Evolutionary conservation across 352 stramenopile genomes (phyloP).

Genomic region (Globisporangium solare): DNA sequence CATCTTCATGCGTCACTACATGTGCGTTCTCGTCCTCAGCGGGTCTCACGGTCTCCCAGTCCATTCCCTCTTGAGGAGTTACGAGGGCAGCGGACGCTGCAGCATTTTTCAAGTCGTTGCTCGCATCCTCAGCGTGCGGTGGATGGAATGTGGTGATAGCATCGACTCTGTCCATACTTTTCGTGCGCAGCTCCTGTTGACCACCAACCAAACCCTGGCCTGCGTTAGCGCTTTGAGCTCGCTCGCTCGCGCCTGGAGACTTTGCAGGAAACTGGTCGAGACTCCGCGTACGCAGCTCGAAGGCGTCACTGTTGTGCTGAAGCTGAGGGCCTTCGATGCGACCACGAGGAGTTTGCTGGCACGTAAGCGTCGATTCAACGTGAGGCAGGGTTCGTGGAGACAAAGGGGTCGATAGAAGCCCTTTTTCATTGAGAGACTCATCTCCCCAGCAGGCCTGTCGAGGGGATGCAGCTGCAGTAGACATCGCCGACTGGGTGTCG

Average conservation of each 20-base stretch:
- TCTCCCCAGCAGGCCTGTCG: constrained; percentile 13
- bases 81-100: no score
- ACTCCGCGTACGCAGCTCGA: not conserved
- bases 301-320: not conserved
- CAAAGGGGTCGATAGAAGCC: not conserved
- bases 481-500: no score
- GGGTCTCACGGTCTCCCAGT: no score
- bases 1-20: no score
- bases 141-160: not conserved
- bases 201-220: no score
- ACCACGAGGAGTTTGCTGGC: not conserved
- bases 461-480: not conserved
- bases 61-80: no score
- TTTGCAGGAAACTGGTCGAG: not conserved
- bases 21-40: not conserved
- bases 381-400: not conserved
- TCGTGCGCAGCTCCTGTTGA: not conserved
- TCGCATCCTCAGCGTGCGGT: not conserved
- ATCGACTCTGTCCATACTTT: not conserved
- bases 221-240: no score
- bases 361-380: not conserved
- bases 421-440: not conserved
- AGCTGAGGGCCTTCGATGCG: not conserved
- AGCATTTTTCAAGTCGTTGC: not conserved
- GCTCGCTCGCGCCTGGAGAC: not conserved